Base-by-base conservation (phyloP, 495 filamentous ascomycete genomes). In the Tuber melanosporum region DNA sequence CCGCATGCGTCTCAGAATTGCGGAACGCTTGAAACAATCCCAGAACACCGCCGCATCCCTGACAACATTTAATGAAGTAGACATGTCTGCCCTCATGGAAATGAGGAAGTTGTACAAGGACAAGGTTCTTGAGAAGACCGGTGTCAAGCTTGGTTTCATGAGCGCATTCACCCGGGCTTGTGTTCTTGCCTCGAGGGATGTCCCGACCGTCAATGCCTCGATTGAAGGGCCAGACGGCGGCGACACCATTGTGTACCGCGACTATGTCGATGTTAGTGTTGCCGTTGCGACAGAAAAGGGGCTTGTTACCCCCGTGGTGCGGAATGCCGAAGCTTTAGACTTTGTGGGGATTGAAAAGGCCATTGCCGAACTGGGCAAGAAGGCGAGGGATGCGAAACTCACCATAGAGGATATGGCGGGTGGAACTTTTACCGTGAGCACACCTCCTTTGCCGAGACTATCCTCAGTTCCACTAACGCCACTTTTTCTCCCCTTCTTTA, bases 401-500 rank as follows among this genome's bases (percentile, higher is more conserved):
- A 99, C 95, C 3, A 98, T 99, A 82, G 95, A 99, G 86, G 95
- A 99, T 84, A 98, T 99, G 96, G 95, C 96, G 74, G 95, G 95
- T 75, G 95, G 95, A 77, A 97, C 96, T 42, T 99, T 98, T 86
- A 99, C 95, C 71, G 57, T 66, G 26, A 66, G 57, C 57, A 14
- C 57, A 26, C 26, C 26, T 8, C 14, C 12, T 26, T 14, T 17
- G 14, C 32, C n/a, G 57, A 15, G 14, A 12, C 6, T 66, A 66
- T 36, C 14, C 12, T 66, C 57, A 36, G 57, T 66, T 14, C n/a
- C 6, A 66, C 57, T 66, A 66, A 66, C 15, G 57, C 26, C 57
- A 32, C 57, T 66, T 36, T 36, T 36, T 36, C 12, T 32, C 10
- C 22, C 7, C n/a, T 32, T 66, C 32, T 15, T 66, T 6, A 66